Evolutionary conservation across 306 rosid genomes (phyloP).

Genomic region (Begonia peltatifolia): DNA sequence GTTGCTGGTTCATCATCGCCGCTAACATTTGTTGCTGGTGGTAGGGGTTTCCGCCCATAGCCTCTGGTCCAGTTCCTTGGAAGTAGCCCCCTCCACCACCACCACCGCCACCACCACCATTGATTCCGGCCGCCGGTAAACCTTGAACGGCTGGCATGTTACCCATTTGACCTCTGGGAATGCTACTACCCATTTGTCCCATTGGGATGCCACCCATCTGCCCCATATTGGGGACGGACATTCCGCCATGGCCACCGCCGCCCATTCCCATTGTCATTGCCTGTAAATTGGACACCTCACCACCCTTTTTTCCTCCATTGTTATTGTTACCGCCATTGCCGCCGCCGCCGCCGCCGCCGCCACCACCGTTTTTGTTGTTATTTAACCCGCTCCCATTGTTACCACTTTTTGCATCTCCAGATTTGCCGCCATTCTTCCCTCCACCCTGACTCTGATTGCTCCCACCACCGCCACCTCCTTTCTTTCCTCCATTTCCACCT

Average conservation of each 20-base stretch:
- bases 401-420: constrained; percentile 5
- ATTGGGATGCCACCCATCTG: constrained; percentile 29
- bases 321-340: background rate
- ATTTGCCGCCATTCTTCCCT: constrained; percentile 9
- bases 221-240: constrained; percentile 29
- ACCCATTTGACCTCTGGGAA: constrained; percentile 39
- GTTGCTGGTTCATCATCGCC: constrained; percentile 62
- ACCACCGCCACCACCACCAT: too few species aligned
- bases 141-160: constrained; percentile 58
- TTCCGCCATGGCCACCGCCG: constrained; percentile 26
- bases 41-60: constrained; percentile 36
- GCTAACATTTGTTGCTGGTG: constrained; percentile 42
- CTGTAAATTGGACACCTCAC: constrained; percentile 7
- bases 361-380: constrained; percentile 14
- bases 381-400: constrained; percentile 12
- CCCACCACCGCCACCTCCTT: constrained; percentile 16
- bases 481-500: constrained; percentile 22
- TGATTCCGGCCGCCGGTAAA: constrained; percentile 42
- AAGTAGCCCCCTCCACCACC: constrained; percentile 25
- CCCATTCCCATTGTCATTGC: constrained; percentile 26
- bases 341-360: constrained; percentile 22
- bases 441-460: constrained; percentile 21
- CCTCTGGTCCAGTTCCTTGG: constrained; percentile 38
- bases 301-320: constrained; percentile 18
- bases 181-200: constrained; percentile 21